phyloP scores from a whole-genome alignment of 148 eudicot species.

The Cornus controversa region DNA sequence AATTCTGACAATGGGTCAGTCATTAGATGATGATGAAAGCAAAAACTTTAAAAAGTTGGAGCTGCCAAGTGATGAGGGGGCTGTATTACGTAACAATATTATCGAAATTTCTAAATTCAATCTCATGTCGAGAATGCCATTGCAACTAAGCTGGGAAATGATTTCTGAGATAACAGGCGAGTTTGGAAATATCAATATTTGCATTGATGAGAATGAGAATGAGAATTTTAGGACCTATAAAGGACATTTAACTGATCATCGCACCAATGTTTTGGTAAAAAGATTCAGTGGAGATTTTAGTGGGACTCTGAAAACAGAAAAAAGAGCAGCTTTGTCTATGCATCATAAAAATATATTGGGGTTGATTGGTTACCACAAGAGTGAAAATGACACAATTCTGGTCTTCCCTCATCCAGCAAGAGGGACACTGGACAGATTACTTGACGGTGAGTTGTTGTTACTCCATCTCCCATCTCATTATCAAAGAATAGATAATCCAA shows the following conservation, averaged over 20 bases:
- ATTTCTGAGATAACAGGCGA: constrained; percentile 14
- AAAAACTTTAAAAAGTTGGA: neutral
- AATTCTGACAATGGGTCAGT: neutral
- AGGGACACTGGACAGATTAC: constrained; percentile 15
- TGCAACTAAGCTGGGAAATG: constrained; percentile 22
- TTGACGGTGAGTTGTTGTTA: constrained; percentile 12
- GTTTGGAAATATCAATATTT: constrained; percentile 2
- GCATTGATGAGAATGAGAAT: neutral
- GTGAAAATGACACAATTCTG: constrained; percentile 4
- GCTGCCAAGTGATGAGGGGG: neutral
- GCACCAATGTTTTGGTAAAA: constrained; percentile 12
- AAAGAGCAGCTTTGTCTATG: constrained; percentile 18
- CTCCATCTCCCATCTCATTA: neutral
- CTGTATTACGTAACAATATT: neutral
- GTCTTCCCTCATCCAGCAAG: constrained; percentile 8
- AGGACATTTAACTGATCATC: constrained; percentile 4
- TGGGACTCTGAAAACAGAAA: constrained; percentile 13
- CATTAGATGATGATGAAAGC: neutral
- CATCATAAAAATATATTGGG: constrained; percentile 19
- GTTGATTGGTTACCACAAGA: constrained; percentile 16
- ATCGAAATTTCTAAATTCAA: neutral
- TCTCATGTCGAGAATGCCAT: neutral
- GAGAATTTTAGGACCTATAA: constrained; percentile 1
- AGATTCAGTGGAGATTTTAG: constrained; percentile 4
- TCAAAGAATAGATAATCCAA: neutral